Conservation (phyloP, 192 early-diverging fungal genomes). For the Ambispora gerdemannii region DNA sequence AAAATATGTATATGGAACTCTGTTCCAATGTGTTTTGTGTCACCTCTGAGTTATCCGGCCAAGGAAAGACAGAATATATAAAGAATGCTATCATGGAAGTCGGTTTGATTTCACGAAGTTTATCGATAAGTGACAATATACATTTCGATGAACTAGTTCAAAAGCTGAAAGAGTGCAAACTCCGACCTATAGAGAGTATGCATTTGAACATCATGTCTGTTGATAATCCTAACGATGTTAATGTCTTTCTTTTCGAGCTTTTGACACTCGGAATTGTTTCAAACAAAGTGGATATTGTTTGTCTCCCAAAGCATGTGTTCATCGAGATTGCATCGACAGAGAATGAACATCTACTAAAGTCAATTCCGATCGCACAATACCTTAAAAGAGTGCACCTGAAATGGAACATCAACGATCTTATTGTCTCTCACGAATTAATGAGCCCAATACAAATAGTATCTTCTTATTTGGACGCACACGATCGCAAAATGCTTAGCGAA, state of each 20-base stretch:
- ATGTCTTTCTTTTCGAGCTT: slow-evolving; percentile 26
- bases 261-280: slow-evolving; percentile 8
- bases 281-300: slow-evolving; percentile 8
- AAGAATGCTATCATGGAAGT: not conserved
- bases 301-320: slow-evolving; percentile 2
- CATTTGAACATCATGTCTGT: slow-evolving; percentile 10
- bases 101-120: not conserved
- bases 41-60: slow-evolving; percentile 20
- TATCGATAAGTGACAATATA: slow-evolving; percentile 11
- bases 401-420: slow-evolving; percentile 23
- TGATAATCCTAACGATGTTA: slow-evolving; percentile 3
- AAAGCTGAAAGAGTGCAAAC: not conserved
- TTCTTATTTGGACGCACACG: slow-evolving; percentile 7
- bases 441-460: slow-evolving; percentile 30
- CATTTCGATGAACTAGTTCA: not conserved
- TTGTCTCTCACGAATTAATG: slow-evolving; percentile 19
- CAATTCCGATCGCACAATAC: slow-evolving; percentile 8
- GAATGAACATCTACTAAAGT: slow-evolving; percentile 21
- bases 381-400: not conserved
- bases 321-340: slow-evolving; percentile 27
- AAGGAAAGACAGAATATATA: slow-evolving; percentile 29
- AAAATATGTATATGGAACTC: slow-evolving; percentile 11
- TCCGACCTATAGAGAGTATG: not conserved
- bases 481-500: not conserved
- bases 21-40: slow-evolving; percentile 22